Evolutionary conservation across 2,329 filamentous ascomycete species (phyloP), one percentile per base, ranked within the genome.

Genomic region (Orbilia quercus): DNA sequence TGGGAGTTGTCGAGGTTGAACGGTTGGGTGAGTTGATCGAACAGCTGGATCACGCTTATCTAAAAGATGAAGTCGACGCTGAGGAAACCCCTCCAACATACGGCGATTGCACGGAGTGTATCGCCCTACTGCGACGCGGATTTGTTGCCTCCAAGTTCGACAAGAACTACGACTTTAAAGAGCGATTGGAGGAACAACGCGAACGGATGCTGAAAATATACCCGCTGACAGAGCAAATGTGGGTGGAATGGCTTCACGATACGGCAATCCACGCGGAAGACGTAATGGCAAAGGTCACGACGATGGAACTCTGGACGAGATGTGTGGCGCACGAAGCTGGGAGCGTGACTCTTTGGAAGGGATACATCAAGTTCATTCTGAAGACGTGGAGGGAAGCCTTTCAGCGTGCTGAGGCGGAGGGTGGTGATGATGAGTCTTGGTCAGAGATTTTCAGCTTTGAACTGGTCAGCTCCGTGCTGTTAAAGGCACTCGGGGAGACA

Each of bases 351-450:
- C 82, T 94, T 42, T 95, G 91, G 91, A 84, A 88, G 71, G 85
- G 88, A 25, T 94, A 93, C 79, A 91, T 89, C 80, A 88, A 92
- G 77, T 94, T 89, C 81, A 88, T 93, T 75, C 89, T 89, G 84
- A 85, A 86, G 18, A 86, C 92, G 9, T 89, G 91, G 80, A 84
- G 84, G 57, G 84, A 85, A 62, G 82, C 84, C 18, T 83, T 82
- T 44, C 88, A 87, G 85, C 72, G 71, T 2, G 78, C 77, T 79
- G 5, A 80, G 79, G 25, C 79, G 80, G 59, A 75, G 58, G 28
- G 78, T 79, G 51, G 47, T 1, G 54, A 75, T 45, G 51, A 75
- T 45, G 42, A 69, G 55, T 45, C 18, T 31, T 64, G 63, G 62
- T 86, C 86, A 76, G 89, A 92, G 75, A 82, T 91, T 42, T 94